phyloP scores from a whole-genome alignment of 352 stramenopile species.

The Phytopythium aichiense region DNA sequence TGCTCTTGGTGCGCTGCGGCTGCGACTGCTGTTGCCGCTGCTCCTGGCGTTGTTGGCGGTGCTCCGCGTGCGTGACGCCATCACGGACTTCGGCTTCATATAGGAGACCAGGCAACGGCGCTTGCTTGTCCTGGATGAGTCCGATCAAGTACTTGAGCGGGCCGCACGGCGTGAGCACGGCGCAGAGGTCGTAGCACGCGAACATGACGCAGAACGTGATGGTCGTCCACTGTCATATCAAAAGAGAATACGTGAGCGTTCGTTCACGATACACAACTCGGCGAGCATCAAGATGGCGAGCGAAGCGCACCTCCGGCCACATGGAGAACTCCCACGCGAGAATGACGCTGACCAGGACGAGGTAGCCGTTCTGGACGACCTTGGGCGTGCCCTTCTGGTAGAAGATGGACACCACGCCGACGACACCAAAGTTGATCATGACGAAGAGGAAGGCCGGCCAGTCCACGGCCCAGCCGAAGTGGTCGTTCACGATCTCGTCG shows the following conservation, averaged over 20 bases:
- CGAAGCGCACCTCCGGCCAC: conserved; percentile 90
- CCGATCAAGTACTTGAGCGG: conserved; percentile 92
- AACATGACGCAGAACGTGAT: conserved; percentile 94
- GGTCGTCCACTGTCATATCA: conserved; percentile 66
- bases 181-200: conserved; percentile 97
- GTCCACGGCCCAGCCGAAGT: conserved; percentile 71
- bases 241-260: neutral
- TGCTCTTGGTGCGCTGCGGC: conserved; percentile 11
- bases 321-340: conserved; percentile 97
- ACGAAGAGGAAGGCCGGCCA: conserved; percentile 82
- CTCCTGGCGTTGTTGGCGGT: conserved; percentile 19
- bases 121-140: conserved; percentile 91
- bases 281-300: neutral
- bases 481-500: conserved; percentile 70
- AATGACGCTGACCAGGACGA: conserved; percentile 95
- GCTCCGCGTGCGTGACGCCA: conserved; percentile 50
- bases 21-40: conserved; percentile 6
- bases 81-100: conserved; percentile 93
- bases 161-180: conserved; percentile 96
- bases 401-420: conserved; percentile 88
- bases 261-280: neutral
- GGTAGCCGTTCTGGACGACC: conserved; percentile 91
- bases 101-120: conserved; percentile 90
- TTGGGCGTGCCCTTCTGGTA: conserved; percentile 85
- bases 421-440: conserved; percentile 90